Percentiles rank a stretch among this genome's conserved stretches.
phyloP scores from a whole-genome alignment of 371 early-diverging fungal genomes.

The Lichtheimia hyalospora region DNA sequence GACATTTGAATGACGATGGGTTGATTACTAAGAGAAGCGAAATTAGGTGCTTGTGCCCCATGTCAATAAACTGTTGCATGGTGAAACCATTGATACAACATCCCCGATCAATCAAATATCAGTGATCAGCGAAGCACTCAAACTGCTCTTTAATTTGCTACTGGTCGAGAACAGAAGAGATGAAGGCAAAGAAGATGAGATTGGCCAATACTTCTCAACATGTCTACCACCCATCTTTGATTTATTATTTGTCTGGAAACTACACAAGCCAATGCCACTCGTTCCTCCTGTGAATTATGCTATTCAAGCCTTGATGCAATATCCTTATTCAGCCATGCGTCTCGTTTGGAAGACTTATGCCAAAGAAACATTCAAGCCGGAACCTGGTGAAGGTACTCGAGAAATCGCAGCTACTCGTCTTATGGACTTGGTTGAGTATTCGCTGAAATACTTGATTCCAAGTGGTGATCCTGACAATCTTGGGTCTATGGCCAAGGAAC shows the following conservation, averaged over 20 bases:
- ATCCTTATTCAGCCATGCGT: conserved; percentile 35
- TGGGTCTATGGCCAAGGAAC: neutral
- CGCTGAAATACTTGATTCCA: conserved; percentile 41
- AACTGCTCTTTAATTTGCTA: conserved; percentile 60
- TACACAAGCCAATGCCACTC: conserved; percentile 55
- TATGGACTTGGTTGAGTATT: conserved; percentile 23
- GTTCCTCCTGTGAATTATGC: conserved; percentile 76
- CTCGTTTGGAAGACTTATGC: conserved; percentile 43
- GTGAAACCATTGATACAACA: too few species aligned
- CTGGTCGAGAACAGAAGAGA: conserved; percentile 33
- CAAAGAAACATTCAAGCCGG: conserved; percentile 11
- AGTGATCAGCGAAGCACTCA: conserved; percentile 57
- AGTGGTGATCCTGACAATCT: conserved; percentile 35
- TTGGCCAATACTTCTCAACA: conserved; percentile 19
- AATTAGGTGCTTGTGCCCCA: neutral
- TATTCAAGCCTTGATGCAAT: conserved; percentile 72
- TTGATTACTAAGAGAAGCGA: neutral
- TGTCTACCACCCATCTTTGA: conserved; percentile 35
- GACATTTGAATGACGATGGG: neutral
- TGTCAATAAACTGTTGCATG: too few species aligned
- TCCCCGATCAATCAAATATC: conserved; percentile 12
- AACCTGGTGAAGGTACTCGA: conserved; percentile 13
- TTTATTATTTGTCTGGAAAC: conserved; percentile 43
- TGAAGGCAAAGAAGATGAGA: conserved; percentile 17
- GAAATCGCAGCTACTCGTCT: conserved; percentile 13